These are phyloP conservation scores for Bromus sterilis DNA, from an alignment of 176 grass and related monocot species.

Conservation along the genomic window DNA sequence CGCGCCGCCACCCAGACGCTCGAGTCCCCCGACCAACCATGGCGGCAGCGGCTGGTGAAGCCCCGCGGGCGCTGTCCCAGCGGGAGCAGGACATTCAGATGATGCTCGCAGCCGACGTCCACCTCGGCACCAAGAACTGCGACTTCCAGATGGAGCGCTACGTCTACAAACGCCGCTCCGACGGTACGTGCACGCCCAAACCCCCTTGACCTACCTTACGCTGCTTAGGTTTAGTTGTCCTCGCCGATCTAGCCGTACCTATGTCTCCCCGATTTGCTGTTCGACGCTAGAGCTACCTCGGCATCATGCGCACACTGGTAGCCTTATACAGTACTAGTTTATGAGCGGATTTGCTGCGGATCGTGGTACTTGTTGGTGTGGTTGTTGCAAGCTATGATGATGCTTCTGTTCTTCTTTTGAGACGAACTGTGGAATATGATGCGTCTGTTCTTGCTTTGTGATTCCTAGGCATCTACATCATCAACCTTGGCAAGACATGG, in stretches of 20 bases:
- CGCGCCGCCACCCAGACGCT: neutral
- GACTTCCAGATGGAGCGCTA: conserved; percentile 99
- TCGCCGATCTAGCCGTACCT: neutral
- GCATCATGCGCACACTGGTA: neutral
- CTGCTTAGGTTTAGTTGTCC: neutral
- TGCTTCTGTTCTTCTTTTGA: neutral
- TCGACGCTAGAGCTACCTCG: neutral
- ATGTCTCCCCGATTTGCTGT: neutral
- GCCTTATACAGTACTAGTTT: neutral
- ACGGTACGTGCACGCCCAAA: conserved; percentile 32
- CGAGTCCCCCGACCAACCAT: conserved; percentile 24
- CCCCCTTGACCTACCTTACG: neutral
- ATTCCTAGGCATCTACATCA: conserved; percentile 72
- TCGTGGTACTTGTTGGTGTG: neutral
- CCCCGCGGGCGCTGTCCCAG: conserved; percentile 41
- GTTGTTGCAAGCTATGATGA: neutral
- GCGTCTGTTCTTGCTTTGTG: neutral
- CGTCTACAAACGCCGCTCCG: conserved; percentile 65
- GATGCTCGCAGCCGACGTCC: conserved; percentile 93
- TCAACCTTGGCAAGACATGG: conserved; percentile 88
- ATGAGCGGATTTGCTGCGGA: neutral
- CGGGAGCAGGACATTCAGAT: conserved; percentile 90
- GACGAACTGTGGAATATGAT: neutral
- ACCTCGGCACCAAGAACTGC: conserved; percentile 96
- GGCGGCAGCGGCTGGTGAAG: conserved; percentile 39